Percentiles rank a stretch among this genome's conserved stretches.
Conservation (phyloP, 345 rosid genomes). For the Clausena lansium region DNA sequence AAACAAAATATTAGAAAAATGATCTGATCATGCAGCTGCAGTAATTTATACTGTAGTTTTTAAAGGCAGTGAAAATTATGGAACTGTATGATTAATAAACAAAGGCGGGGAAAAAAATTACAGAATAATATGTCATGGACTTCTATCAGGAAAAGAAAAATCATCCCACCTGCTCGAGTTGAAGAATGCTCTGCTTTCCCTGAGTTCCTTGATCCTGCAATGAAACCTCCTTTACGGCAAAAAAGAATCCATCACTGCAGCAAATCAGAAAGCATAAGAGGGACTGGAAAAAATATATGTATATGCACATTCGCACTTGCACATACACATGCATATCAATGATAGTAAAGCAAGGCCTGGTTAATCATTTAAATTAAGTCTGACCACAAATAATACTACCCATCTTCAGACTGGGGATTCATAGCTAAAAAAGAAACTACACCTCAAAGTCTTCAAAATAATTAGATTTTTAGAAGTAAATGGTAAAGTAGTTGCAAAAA, state of each 20-base stretch:
- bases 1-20: neutral
- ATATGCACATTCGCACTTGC: neutral
- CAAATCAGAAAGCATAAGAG: neutral
- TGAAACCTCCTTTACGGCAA: slow-evolving; percentile 90
- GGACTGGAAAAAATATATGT: neutral
- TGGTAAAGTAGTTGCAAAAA: too few species aligned
- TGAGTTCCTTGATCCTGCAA: slow-evolving; percentile 75
- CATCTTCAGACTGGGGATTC: neutral
- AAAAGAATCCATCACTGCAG: slow-evolving; percentile 74
- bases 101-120: neutral
- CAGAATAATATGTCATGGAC: neutral
- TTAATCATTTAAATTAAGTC: neutral
- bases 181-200: slow-evolving; percentile 64
- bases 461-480: neutral
- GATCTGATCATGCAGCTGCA: neutral
- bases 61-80: neutral
- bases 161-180: slow-evolving; percentile 70
- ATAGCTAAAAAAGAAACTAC: neutral
- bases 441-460: neutral
- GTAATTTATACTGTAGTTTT: neutral
- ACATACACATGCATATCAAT: neutral
- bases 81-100: neutral
- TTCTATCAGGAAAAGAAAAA: neutral
- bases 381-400: neutral
- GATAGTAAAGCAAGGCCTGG: neutral